These are phyloP conservation scores for Boletus rubropictus DNA, from an alignment of 768 basidiomycete species.

Conservation along the genomic window DNA sequence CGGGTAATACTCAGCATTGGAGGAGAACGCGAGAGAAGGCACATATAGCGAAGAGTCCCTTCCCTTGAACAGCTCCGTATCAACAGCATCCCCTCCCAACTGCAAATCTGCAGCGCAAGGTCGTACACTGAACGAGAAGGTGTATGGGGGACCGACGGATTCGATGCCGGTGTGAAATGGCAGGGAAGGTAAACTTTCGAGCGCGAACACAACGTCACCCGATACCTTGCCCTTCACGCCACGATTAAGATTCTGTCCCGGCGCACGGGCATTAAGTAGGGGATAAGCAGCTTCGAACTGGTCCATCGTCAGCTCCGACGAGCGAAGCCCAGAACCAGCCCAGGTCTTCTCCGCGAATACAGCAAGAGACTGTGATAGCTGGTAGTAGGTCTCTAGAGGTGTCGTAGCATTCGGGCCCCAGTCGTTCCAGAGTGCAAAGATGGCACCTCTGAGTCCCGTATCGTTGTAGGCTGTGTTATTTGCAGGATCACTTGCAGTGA, in stretches of 20 bases:
- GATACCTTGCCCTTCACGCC: constrained; percentile 24
- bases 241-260: constrained; percentile 41
- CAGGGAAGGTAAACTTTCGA: constrained; percentile 12
- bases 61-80: constrained; percentile 32
- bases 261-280: constrained; percentile 34
- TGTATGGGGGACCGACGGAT: constrained; percentile 42
- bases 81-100: constrained; percentile 10
- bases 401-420: constrained; percentile 45
- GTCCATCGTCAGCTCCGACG: constrained; percentile 29
- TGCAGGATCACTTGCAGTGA: constrained; percentile 22
- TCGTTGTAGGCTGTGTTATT: constrained; percentile 31
- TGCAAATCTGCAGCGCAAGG: constrained; percentile 18
- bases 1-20: constrained; percentile 34
- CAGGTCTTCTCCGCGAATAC: constrained; percentile 40
- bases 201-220: constrained; percentile 29
- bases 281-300: constrained; percentile 36
- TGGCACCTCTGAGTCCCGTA: constrained; percentile 29
- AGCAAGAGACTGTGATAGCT: constrained; percentile 37
- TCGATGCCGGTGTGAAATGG: constrained; percentile 28
- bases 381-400: constrained; percentile 39
- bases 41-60: constrained; percentile 33
- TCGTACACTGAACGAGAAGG: constrained; percentile 35
- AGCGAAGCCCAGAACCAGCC: constrained; percentile 36
- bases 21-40: constrained; percentile 36
- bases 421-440: constrained; percentile 40